Conservation (phyloP, 768 basidiomycete species). For the Lactifluus pinguis region DNA sequence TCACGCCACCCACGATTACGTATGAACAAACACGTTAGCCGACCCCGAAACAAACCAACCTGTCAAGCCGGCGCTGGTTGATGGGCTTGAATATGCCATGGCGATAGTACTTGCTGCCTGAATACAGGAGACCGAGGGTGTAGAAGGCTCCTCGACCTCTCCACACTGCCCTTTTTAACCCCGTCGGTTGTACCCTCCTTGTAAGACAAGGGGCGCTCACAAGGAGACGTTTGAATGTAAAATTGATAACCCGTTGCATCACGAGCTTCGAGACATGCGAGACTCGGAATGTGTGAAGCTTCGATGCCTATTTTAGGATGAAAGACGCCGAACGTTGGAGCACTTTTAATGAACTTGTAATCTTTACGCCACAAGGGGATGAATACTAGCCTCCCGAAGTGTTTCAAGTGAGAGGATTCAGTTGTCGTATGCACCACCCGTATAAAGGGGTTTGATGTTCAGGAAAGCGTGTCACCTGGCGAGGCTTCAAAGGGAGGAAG, state of each 20-base stretch:
- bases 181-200: neutral
- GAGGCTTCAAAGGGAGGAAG: too few species aligned
- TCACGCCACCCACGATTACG: neutral
- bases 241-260: neutral
- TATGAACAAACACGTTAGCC: neutral
- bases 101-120: neutral
- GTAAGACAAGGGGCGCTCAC: neutral
- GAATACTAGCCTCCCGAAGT: too few species aligned
- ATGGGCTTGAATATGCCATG: neutral
- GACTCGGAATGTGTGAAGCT: neutral
- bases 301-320: neutral
- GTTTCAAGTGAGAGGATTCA: too few species aligned
- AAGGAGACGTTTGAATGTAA: neutral
- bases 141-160: neutral
- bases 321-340: too few species aligned
- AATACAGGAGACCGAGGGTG: too few species aligned
- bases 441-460: too few species aligned
- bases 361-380: too few species aligned
- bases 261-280: neutral
- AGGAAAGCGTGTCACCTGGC: too few species aligned
- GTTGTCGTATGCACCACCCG: too few species aligned
- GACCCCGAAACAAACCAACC: neutral
- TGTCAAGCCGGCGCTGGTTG: neutral
- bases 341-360: too few species aligned
- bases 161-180: neutral